A percentile compares a stretch with the other conserved stretches of the same genome.
Evolutionary conservation across 2,329 filamentous ascomycete genomes (phyloP).

Genomic region (Boeremia lycopersici): DNA sequence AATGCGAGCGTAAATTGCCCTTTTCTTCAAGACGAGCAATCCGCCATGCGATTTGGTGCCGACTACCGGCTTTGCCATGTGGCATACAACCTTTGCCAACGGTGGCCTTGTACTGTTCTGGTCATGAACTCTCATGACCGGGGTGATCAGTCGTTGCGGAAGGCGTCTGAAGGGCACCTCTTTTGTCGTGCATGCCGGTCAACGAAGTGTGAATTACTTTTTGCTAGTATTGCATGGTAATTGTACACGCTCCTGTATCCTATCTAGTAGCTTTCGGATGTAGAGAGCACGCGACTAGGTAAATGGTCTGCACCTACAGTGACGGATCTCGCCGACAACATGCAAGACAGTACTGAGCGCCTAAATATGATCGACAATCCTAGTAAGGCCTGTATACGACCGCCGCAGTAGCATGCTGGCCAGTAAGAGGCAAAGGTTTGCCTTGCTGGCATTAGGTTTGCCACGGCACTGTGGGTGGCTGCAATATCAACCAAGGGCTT

Average conservation of each 20-base stretch:
- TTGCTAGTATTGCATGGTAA: background rate
- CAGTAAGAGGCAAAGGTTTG: background rate
- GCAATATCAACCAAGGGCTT: background rate
- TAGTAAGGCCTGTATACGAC: background rate
- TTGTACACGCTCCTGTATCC: background rate
- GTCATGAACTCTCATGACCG: background rate
- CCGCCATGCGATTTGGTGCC: conserved; percentile 13
- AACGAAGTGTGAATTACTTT: too few species aligned
- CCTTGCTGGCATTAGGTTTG: background rate
- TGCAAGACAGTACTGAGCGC: background rate
- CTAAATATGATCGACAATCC: background rate
- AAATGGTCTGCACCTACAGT: background rate
- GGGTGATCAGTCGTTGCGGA: background rate
- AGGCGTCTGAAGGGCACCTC: background rate
- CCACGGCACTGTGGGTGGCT: background rate
- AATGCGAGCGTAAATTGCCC: conserved; percentile 6
- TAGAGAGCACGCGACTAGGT: background rate
- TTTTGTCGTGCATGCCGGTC: background rate
- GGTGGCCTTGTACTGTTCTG: background rate
- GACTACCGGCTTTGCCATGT: conserved; percentile 25
- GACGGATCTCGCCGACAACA: background rate
- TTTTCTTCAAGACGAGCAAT: conserved; percentile 12
- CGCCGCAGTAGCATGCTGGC: background rate
- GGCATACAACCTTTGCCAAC: background rate
- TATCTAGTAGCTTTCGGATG: too few species aligned